Conservation (phyloP, 768 basidiomycete species). For the Piloderma croceum region DNA sequence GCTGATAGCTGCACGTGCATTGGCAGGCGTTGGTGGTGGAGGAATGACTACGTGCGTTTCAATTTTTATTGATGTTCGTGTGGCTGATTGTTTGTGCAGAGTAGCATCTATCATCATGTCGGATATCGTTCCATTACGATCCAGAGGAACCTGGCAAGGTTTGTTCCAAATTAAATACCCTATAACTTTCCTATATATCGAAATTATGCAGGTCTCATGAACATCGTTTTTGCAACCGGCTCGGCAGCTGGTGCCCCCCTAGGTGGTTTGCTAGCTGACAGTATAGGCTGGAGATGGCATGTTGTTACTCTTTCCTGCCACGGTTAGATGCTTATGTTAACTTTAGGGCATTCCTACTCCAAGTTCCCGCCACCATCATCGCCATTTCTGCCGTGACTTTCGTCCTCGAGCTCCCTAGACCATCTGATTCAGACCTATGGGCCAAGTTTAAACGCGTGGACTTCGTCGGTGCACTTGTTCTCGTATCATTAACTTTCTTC, state of each 20-base stretch:
- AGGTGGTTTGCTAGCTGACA: conserved; percentile 58
- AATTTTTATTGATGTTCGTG: not conserved
- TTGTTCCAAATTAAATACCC: not conserved
- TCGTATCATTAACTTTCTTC: conserved; percentile 50
- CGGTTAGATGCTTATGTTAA: not conserved
- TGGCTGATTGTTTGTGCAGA: conserved; percentile 23
- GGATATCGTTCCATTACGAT: conserved; percentile 56
- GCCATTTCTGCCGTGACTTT: conserved; percentile 51
- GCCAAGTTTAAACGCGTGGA: conserved; percentile 57
- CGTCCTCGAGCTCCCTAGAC: conserved; percentile 48
- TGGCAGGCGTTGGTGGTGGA: conserved; percentile 57
- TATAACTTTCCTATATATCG: not conserved
- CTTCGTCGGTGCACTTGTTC: conserved; percentile 51
- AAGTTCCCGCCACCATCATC: conserved; percentile 50
- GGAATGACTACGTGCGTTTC: conserved; percentile 55
- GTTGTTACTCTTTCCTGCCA: not conserved
- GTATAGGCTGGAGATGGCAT: conserved; percentile 64
- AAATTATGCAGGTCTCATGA: conserved; percentile 40
- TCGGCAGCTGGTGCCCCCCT: conserved; percentile 56
- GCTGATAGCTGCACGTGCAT: conserved; percentile 46
- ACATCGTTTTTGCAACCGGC: conserved; percentile 55
- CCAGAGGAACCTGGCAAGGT: conserved; percentile 70
- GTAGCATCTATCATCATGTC: conserved; percentile 62
- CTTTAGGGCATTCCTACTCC: conserved; percentile 51
- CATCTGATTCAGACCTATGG: conserved; percentile 34